Evolutionary conservation across 2,329 filamentous ascomycete species (phyloP).

Genomic region (Colletotrichum lini): DNA sequence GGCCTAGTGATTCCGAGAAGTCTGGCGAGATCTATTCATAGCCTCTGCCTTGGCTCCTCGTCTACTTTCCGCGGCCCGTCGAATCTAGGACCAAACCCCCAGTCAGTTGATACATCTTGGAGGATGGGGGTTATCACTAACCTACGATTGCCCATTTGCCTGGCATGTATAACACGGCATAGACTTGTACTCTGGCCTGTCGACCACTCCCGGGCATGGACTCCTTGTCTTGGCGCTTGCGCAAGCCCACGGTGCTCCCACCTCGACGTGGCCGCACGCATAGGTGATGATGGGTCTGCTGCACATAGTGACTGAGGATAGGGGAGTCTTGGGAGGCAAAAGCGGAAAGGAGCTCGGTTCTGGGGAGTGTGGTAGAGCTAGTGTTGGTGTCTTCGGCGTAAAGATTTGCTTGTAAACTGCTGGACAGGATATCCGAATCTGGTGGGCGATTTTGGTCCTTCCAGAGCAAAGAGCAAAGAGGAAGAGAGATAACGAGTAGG

Average conservation of each 20-base stretch:
- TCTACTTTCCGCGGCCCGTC: background rate
- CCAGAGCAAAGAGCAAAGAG: background rate
- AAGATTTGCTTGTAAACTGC: background rate
- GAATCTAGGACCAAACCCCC: background rate
- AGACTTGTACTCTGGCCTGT: constrained; percentile 15
- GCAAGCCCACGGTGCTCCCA: background rate
- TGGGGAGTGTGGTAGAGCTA: background rate
- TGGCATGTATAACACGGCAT: constrained; percentile 32
- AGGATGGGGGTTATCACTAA: constrained; percentile 30
- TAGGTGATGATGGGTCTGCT: constrained; percentile 28
- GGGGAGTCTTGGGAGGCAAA: background rate
- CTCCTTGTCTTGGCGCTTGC: constrained; percentile 16
- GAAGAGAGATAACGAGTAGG: background rate
- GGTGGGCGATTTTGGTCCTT: background rate
- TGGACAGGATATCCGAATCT: background rate
- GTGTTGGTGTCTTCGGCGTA: background rate
- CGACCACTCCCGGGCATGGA: constrained; percentile 8
- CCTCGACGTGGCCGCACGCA: constrained; percentile 1
- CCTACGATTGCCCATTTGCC: constrained; percentile 38
- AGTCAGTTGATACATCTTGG: constrained; percentile 2
- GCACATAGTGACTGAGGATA: constrained; percentile 19
- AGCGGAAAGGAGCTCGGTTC: background rate
- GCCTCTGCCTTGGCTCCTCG: constrained; percentile 8
- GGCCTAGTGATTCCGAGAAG: background rate
- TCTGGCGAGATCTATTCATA: constrained; percentile 6